Evolutionary conservation across 2,329 filamentous ascomycete species (phyloP).

Genomic region (Penicillium vulpinum): DNA sequence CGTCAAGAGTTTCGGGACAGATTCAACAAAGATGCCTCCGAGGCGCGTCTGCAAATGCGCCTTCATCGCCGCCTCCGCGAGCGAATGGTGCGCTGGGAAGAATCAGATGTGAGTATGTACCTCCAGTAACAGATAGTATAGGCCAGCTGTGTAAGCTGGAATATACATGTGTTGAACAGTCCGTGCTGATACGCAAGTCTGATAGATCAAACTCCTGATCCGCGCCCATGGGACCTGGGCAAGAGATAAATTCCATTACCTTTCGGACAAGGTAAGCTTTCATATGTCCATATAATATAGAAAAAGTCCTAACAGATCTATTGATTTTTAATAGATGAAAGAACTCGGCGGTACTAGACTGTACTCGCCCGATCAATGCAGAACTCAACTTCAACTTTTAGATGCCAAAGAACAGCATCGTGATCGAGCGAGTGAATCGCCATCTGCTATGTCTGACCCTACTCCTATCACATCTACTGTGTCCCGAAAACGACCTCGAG

Average conservation of each 20-base stretch:
- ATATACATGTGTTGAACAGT: not conserved
- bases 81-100: slow-evolving; percentile 40
- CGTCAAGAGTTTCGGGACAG: slow-evolving; percentile 37
- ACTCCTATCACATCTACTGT: not conserved
- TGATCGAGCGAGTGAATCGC: slow-evolving; percentile 17
- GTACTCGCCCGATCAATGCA: slow-evolving; percentile 41
- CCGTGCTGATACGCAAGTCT: not conserved
- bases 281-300: not conserved
- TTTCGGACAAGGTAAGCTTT: slow-evolving; percentile 40
- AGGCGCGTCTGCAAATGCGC: slow-evolving; percentile 46
- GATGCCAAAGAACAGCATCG: slow-evolving; percentile 21
- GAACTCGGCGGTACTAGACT: slow-evolving; percentile 36
- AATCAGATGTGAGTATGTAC: slow-evolving; percentile 48
- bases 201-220: slow-evolving; percentile 38
- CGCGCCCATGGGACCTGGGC: slow-evolving; percentile 41
- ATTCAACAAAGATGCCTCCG: slow-evolving; percentile 41
- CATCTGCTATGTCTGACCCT: slow-evolving; percentile 26
- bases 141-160: not conserved
- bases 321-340: slow-evolving; percentile 25
- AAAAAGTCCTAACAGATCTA: not conserved
- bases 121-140: slow-evolving; percentile 2
- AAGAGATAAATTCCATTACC: slow-evolving; percentile 40
- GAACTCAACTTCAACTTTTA: slow-evolving; percentile 33
- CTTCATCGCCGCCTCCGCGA: slow-evolving; percentile 40
- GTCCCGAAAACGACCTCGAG: slow-evolving; percentile 4